A percentile compares a stretch with the other conserved stretches of the same genome.
phyloP scores from a whole-genome alignment of 1,139 yeast species.

The Magnusiomyces ingens region DNA sequence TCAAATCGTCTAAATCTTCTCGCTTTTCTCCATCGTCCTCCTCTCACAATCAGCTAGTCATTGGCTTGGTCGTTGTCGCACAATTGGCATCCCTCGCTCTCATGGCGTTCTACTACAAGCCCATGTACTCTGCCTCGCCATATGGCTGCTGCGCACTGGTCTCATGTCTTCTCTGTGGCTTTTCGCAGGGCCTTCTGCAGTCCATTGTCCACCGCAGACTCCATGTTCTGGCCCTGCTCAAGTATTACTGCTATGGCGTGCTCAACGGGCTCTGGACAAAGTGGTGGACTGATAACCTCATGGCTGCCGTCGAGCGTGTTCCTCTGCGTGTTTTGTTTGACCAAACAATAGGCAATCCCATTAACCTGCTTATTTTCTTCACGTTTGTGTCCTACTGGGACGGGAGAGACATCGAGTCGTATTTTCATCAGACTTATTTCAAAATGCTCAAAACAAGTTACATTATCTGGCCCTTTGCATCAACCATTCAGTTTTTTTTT shows the following conservation, averaged over 20 bases:
- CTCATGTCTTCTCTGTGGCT: slow-evolving; percentile 30
- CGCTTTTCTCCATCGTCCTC: no score
- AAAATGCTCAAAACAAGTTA: slow-evolving; percentile 29
- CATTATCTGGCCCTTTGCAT: slow-evolving; percentile 35
- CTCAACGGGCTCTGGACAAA: slow-evolving; percentile 35
- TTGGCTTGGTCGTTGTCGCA: no score
- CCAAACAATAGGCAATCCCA: slow-evolving; percentile 32
- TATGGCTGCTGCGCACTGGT: slow-evolving; percentile 33
- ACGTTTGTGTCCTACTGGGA: slow-evolving; percentile 34
- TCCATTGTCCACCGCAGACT: slow-evolving; percentile 20
- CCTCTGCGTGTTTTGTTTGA: slow-evolving; percentile 28
- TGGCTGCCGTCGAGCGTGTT: slow-evolving; percentile 20
- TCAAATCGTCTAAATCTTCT: no score
- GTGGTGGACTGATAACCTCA: slow-evolving; percentile 34
- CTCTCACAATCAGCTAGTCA: no score
- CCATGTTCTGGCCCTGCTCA: slow-evolving; percentile 22
- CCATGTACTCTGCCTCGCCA: slow-evolving; percentile 20
- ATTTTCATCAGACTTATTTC: slow-evolving; percentile 22
- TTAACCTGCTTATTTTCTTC: slow-evolving; percentile 29
- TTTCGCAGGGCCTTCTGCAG: slow-evolving; percentile 33
- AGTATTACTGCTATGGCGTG: slow-evolving; percentile 36
- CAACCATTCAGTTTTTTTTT: slow-evolving; percentile 29
- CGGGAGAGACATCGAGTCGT: slow-evolving; percentile 31
- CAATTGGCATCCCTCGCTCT: no score
- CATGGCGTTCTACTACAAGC: no score